phyloP scores from a whole-genome alignment of 2,329 filamentous ascomycete genomes.

The Zymoseptoria ardabiliae region DNA sequence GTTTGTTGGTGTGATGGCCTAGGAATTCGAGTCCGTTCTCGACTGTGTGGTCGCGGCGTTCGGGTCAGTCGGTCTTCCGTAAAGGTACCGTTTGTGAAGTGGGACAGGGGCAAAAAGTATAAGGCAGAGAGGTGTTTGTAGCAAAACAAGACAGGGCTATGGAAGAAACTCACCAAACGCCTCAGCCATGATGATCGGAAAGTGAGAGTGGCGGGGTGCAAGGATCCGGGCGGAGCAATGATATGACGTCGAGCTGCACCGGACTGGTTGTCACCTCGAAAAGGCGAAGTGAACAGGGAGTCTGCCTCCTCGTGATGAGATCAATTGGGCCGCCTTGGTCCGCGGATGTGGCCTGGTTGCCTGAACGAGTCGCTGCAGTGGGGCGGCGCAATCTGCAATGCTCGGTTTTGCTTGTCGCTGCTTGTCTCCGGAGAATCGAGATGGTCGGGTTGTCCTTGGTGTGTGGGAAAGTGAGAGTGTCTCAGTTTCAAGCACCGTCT shows the following conservation, averaged over 20 bases:
- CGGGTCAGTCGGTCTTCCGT: not conserved
- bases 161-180: not conserved
- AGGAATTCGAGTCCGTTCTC: slow-evolving; percentile 21
- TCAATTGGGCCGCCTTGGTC: not conserved
- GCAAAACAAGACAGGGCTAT: not conserved
- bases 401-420: not conserved
- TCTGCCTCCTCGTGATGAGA: not conserved
- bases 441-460: not conserved
- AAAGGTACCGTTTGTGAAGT: not conserved
- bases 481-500: not conserved
- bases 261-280: not conserved
- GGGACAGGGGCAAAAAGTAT: not conserved
- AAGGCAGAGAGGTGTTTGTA: not conserved
- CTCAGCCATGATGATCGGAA: not conserved
- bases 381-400: not conserved
- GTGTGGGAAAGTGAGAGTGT: not conserved
- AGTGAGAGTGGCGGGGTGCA: not conserved
- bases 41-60: slow-evolving; percentile 5
- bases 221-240: not conserved
- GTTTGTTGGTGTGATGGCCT: slow-evolving; percentile 19
- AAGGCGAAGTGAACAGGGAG: too few species aligned
- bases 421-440: not conserved
- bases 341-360: not conserved
- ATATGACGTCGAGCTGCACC: not conserved
- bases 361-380: not conserved